phyloP scores from a whole-genome alignment of 2,329 filamentous ascomycete species.

The Phialophora verrucosa region DNA sequence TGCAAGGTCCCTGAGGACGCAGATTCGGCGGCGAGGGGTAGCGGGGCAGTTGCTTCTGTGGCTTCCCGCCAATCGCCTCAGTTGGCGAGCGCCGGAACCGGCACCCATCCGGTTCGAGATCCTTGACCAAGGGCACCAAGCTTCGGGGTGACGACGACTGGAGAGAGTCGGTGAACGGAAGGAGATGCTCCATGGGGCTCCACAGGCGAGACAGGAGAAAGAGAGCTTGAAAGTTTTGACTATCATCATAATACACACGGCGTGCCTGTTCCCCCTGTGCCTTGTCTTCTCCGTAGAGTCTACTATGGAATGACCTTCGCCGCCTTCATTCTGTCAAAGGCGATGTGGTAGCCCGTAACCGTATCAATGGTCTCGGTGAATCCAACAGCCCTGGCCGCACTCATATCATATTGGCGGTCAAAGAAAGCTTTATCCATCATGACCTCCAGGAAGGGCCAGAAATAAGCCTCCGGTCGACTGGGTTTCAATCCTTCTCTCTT shows the following conservation, averaged over 20 bases:
- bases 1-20: neutral
- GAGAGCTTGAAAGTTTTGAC: neutral
- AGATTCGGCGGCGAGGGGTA: conserved; percentile 7
- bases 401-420: conserved; percentile 40
- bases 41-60: conserved; percentile 10
- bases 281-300: neutral
- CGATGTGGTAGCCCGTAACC: conserved; percentile 35
- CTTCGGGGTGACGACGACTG: conserved; percentile 4
- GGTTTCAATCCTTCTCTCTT: conserved; percentile 30
- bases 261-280: neutral
- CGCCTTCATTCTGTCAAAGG: conserved; percentile 41
- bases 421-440: conserved; percentile 40
- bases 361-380: conserved; percentile 38
- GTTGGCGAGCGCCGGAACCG: neutral
- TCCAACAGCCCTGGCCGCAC: conserved; percentile 34
- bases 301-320: conserved; percentile 35
- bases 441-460: conserved; percentile 35
- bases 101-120: neutral
- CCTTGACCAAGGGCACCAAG: neutral
- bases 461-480: conserved; percentile 34
- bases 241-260: neutral
- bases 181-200: neutral
- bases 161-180: neutral
- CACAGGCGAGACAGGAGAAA: neutral
- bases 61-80: conserved; percentile 12